Evolutionary conservation across 2,329 filamentous ascomycete genomes (phyloP).

Genomic region (Tolypocladium ophioglossoides): DNA sequence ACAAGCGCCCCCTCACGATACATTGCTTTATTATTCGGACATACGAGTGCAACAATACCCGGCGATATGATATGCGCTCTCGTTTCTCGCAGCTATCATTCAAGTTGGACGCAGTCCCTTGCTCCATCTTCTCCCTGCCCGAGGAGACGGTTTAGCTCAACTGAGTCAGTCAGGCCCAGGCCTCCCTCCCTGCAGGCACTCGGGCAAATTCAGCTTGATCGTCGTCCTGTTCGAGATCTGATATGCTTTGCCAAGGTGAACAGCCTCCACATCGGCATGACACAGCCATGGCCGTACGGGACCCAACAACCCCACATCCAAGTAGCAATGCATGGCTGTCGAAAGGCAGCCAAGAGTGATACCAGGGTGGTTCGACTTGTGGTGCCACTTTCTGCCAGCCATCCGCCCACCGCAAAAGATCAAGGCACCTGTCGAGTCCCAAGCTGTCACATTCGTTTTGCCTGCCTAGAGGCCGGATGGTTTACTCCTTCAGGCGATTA

Average conservation of each 20-base stretch:
- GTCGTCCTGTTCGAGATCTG: neutral
- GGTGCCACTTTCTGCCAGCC: neutral
- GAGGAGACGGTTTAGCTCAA: too few relatives aligned
- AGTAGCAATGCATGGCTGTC: neutral
- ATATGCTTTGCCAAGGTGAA: neutral
- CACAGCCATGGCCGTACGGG: neutral
- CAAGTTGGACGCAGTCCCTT: too few relatives aligned
- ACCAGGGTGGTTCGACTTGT: neutral
- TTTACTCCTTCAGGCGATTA: neutral
- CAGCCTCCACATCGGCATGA: neutral
- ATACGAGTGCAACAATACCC: too few relatives aligned
- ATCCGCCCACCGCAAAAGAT: neutral
- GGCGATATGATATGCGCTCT: neutral
- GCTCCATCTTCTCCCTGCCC: neutral
- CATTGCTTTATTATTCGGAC: too few relatives aligned
- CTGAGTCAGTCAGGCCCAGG: too few relatives aligned
- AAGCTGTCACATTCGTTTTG: neutral
- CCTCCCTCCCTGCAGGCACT: neutral
- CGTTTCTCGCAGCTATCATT: neutral
- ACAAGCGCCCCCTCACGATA: neutral
- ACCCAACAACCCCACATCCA: neutral
- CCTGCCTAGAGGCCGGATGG: neutral
- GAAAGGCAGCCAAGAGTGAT: neutral
- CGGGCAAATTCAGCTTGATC: neutral
- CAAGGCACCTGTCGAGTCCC: neutral